These are phyloP conservation scores for Oryza punctata DNA, from an alignment of 176 grass and related monocot species.

Conservation along the genomic window DNA sequence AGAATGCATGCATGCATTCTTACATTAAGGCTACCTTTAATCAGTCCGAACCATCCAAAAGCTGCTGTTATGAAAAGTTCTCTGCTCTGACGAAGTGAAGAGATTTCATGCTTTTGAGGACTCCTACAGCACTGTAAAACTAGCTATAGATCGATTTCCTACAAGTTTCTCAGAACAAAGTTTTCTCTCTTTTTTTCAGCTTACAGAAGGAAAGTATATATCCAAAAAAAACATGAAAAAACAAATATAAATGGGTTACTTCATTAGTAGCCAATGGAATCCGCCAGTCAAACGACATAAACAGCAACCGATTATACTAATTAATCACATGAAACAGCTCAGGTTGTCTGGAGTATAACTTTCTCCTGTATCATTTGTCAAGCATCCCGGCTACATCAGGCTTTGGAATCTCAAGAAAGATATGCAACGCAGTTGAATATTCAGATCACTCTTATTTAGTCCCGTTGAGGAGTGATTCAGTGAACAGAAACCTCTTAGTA, in stretches of 20 bases:
- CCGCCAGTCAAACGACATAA: constrained; percentile 15
- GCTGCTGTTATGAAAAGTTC: background rate
- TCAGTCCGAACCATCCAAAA: constrained; percentile 4
- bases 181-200: background rate
- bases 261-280: constrained; percentile 22
- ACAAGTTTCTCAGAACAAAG: background rate
- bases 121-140: background rate
- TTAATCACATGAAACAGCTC: constrained; percentile 34
- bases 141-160: background rate
- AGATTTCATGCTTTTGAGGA: background rate
- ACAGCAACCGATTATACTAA: background rate
- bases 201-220: background rate
- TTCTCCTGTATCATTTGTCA: constrained; percentile 28
- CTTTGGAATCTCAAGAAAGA: constrained; percentile 51
- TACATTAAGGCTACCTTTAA: constrained; percentile 22
- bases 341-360: constrained; percentile 24
- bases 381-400: constrained; percentile 24
- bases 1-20: background rate
- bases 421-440: background rate
- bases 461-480: background rate
- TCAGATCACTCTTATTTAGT: background rate
- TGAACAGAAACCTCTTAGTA: background rate
- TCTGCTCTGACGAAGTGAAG: background rate
- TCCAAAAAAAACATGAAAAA: background rate
- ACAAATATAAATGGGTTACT: background rate